Percentiles rank a stretch among this genome's conserved stretches.
These are phyloP conservation scores for Saururus chinensis DNA, from an alignment of 164 flowering plant genomes.

Conservation along the genomic window DNA sequence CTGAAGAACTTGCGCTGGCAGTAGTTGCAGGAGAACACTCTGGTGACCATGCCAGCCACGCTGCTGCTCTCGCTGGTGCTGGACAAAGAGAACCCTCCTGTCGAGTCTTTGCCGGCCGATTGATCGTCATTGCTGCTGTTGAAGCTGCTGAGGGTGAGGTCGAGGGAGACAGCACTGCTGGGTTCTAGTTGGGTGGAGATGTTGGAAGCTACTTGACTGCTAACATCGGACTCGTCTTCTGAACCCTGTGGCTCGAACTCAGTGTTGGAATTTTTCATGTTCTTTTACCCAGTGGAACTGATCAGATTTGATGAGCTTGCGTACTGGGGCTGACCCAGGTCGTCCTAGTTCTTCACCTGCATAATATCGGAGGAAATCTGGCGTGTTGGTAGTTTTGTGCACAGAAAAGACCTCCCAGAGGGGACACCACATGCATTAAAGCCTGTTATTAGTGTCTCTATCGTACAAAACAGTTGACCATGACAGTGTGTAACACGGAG, in stretches of 20 bases:
- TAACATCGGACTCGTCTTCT: constrained; percentile 47
- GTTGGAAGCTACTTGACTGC: constrained; percentile 54
- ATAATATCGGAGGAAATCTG: not conserved
- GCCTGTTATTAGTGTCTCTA: not conserved
- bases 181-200: constrained; percentile 29
- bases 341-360: constrained; percentile 14
- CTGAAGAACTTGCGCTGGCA: constrained; percentile 76
- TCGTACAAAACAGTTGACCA: not conserved
- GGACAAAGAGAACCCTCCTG: constrained; percentile 13
- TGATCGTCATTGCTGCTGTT: constrained; percentile 15
- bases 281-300: not conserved
- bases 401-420: not conserved
- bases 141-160: constrained; percentile 34
- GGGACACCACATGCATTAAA: not conserved
- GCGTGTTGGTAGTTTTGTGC: not conserved
- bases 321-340: no score
- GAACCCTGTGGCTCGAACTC: constrained; percentile 30
- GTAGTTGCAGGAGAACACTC: constrained; percentile 81
- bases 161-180: constrained; percentile 31
- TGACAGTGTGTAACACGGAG: not conserved
- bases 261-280: constrained; percentile 27
- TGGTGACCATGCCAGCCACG: constrained; percentile 23
- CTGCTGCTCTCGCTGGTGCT: constrained; percentile 27
- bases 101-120: constrained; percentile 11
- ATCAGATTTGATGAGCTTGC: not conserved